Conservation (phyloP, 2,329 filamentous ascomycete species). For the Pezicula rhizophila region DNA sequence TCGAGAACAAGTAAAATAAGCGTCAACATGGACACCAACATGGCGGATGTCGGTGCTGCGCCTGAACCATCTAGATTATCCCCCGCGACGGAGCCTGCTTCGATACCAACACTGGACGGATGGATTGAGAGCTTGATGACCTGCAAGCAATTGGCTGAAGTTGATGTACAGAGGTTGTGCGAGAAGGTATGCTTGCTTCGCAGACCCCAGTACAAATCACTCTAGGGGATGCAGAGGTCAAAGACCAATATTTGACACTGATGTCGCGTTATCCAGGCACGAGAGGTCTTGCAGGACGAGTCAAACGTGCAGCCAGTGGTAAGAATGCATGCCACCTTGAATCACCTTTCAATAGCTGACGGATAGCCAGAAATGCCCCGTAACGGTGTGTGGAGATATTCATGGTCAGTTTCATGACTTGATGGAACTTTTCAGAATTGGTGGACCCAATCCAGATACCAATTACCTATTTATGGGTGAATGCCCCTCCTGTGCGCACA, state of each 20-base stretch:
- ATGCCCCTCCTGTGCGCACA: conserved; percentile 23
- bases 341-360: conserved; percentile 26
- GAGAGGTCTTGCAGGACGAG: conserved; percentile 94
- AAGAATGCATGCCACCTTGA: conserved; percentile 33
- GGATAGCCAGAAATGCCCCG: conserved; percentile 77
- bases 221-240: conserved; percentile 2
- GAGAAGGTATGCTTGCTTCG: conserved; percentile 69
- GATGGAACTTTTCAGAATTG: conserved; percentile 99
- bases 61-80: conserved; percentile 72
- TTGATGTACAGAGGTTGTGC: conserved; percentile 92
- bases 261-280: conserved; percentile 53
- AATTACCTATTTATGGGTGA: conserved; percentile 99
- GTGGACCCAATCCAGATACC: conserved; percentile 94
- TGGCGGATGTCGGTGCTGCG: conserved; percentile 93
- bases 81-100: conserved; percentile 74
- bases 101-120: conserved; percentile 87
- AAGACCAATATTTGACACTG: conserved; percentile 7
- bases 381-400: conserved; percentile 98
- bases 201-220: conserved; percentile 10
- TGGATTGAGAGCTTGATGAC: conserved; percentile 98
- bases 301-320: conserved; percentile 99
- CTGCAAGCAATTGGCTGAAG: conserved; percentile 96
- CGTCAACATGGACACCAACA: conserved; percentile 82
- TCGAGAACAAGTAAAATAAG: conserved; percentile 7
- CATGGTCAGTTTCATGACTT: conserved; percentile 98